Evolutionary conservation across 371 early-diverging fungal species (phyloP).

Genomic region (Syncephalastrum racemosum): DNA sequence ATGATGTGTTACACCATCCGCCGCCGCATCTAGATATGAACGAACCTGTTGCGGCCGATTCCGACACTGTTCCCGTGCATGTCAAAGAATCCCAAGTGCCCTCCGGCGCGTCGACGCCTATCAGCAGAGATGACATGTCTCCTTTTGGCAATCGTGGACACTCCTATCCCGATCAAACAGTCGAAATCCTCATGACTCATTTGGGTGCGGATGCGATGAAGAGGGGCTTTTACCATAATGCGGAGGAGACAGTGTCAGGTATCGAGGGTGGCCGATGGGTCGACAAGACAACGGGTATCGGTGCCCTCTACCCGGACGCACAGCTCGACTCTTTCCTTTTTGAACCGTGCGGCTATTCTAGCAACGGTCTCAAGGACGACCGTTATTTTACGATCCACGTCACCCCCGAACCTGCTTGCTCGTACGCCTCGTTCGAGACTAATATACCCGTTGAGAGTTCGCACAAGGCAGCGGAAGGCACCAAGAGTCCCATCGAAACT

Average conservation of each 20-base stretch:
- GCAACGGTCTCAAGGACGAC: slow-evolving; percentile 79
- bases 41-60: neutral
- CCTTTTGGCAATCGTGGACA: slow-evolving; percentile 45
- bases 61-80: too few species aligned
- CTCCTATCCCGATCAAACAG: slow-evolving; percentile 77
- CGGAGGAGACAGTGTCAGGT: slow-evolving; percentile 43
- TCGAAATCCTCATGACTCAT: slow-evolving; percentile 95
- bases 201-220: slow-evolving; percentile 77
- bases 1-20: slow-evolving; percentile 45
- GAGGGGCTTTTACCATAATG: slow-evolving; percentile 63
- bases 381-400: slow-evolving; percentile 95
- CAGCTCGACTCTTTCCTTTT: slow-evolving; percentile 86
- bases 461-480: slow-evolving; percentile 14
- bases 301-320: slow-evolving; percentile 75
- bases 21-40: slow-evolving; percentile 4
- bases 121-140: slow-evolving; percentile 34
- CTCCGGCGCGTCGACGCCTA: slow-evolving; percentile 31
- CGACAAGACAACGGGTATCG: slow-evolving; percentile 76
- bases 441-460: slow-evolving; percentile 70
- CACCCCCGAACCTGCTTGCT: slow-evolving; percentile 94
- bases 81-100: neutral
- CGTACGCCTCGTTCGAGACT: slow-evolving; percentile 97
- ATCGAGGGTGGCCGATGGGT: slow-evolving; percentile 62
- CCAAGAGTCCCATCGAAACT: slow-evolving; percentile 18
- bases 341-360: slow-evolving; percentile 93